phyloP scores from a whole-genome alignment of 2,329 filamentous ascomycete species.

The Monascus ruber region DNA sequence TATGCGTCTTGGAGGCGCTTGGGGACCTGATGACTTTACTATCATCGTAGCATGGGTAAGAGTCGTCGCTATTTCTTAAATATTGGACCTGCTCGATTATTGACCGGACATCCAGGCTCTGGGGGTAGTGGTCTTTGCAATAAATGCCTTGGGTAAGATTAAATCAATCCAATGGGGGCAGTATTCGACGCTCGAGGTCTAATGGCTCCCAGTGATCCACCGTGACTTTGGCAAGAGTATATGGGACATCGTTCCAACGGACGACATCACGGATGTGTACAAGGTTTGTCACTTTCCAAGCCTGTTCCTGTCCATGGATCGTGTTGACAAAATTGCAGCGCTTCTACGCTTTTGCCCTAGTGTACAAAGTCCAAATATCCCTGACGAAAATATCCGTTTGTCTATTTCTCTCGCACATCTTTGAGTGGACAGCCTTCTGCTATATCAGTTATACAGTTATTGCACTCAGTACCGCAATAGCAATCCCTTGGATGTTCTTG shows the following conservation, averaged over 20 bases:
- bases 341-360: constrained; percentile 9
- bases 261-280: constrained; percentile 9
- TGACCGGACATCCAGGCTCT: constrained; percentile 3
- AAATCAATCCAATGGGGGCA: too few species aligned
- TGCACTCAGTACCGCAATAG: constrained; percentile 10
- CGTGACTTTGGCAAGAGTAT: constrained; percentile 12
- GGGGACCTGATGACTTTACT: constrained; percentile 8
- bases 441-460: constrained; percentile 9
- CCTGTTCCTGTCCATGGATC: not conserved
- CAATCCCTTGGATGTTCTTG: constrained; percentile 8
- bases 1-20: constrained; percentile 6
- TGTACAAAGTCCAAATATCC: constrained; percentile 12
- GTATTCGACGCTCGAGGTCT: not conserved
- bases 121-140: constrained; percentile 3
- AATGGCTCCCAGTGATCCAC: constrained; percentile 8
- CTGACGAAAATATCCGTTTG: constrained; percentile 15
- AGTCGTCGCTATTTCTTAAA: not conserved
- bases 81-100: not conserved
- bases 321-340: constrained; percentile 1
- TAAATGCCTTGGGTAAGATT: constrained; percentile 6
- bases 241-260: constrained; percentile 11
- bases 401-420: constrained; percentile 14
- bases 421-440: constrained; percentile 9
- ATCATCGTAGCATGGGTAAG: constrained; percentile 9
- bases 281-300: constrained; percentile 4